Base-by-base conservation (phyloP, 148 eudicot species). In the Silene latifolia region DNA sequence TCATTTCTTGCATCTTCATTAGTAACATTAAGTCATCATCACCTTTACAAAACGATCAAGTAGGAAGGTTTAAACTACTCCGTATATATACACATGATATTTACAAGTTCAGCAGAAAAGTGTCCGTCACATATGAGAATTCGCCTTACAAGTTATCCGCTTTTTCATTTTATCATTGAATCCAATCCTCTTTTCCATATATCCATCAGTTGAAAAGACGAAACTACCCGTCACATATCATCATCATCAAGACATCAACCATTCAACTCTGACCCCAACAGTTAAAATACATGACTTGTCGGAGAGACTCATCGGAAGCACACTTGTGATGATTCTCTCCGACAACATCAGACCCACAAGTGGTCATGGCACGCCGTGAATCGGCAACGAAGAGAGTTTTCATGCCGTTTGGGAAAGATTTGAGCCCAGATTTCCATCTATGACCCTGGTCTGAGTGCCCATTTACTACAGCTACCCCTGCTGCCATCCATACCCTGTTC, bases 211-310 rank as follows among this genome's bases (percentile, higher is more conserved):
- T 63, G 9, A 60, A 58, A 39, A 20, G 66, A 58, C 51, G 2
- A 58, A 72, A 58, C 39, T 32, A 59, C 75, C 75, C 75, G 51
- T 58, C 14, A 35, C 4, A 35, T 3, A 35, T 35, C 39, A 35
- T 35, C 39, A 5, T 35, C 39, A 35, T 18, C 15, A 2, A 27
- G n/a, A n/a, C n/a, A n/a, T n/a, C 29, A 27, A 2, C 29, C 2
- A 27, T 27, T 83, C 70, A 89, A 82, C 89, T 82, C 27, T 74
- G 93, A 47, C 85, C 90, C 93, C 93, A 89, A 67, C 90, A 87
- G 77, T 80, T 87, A 77, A 89, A 62, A 74, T 86, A 87, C 93
- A 89, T 84, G 35, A 88, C 93, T 63, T 83, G 86, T 61, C 82
- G 86, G 73, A 89, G 82, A 0, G 91, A 84, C 42, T 87, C 89